Evolutionary conservation across 192 early-diverging fungal genomes (phyloP).

Genomic region (Backusella mclennaniae): DNA sequence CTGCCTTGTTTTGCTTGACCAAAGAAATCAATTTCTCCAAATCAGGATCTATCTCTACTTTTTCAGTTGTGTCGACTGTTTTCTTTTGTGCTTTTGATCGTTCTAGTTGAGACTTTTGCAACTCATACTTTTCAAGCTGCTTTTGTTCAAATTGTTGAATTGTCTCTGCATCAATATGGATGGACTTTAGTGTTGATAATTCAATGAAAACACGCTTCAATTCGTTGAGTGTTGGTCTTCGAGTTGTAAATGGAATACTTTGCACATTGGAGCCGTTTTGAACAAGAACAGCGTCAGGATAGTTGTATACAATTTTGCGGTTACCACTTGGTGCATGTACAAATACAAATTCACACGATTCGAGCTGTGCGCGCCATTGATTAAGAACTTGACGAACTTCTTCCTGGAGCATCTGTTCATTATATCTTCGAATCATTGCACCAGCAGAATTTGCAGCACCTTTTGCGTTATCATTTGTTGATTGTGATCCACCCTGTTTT

Average conservation of each 20-base stretch:
- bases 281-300: slow-evolving; percentile 44
- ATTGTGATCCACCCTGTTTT: slow-evolving; percentile 95
- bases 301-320: slow-evolving; percentile 50
- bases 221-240: slow-evolving; percentile 72
- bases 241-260: slow-evolving; percentile 75
- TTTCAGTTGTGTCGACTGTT: not conserved
- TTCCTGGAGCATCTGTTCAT: slow-evolving; percentile 75
- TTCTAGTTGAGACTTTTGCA: not conserved
- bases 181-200: slow-evolving; percentile 56
- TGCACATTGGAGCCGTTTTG: slow-evolving; percentile 55
- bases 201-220: slow-evolving; percentile 65
- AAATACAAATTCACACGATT: slow-evolving; percentile 67
- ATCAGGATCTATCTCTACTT: slow-evolving; percentile 28
- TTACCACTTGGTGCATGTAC: slow-evolving; percentile 66
- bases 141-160: slow-evolving; percentile 26
- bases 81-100: not conserved
- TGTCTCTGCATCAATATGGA: slow-evolving; percentile 37
- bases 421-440: slow-evolving; percentile 84
- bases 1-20: slow-evolving; percentile 60
- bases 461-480: slow-evolving; percentile 74
- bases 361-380: slow-evolving; percentile 70
- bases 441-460: slow-evolving; percentile 87
- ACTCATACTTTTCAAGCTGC: slow-evolving; percentile 18
- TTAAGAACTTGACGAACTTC: slow-evolving; percentile 76
- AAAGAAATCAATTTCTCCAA: slow-evolving; percentile 57